Percentiles rank a stretch among this genome's conserved stretches.
These are phyloP conservation scores for Nannochloropsis gaditana DNA, from an alignment of 108 stramenopile species.

Conservation along the genomic window DNA sequence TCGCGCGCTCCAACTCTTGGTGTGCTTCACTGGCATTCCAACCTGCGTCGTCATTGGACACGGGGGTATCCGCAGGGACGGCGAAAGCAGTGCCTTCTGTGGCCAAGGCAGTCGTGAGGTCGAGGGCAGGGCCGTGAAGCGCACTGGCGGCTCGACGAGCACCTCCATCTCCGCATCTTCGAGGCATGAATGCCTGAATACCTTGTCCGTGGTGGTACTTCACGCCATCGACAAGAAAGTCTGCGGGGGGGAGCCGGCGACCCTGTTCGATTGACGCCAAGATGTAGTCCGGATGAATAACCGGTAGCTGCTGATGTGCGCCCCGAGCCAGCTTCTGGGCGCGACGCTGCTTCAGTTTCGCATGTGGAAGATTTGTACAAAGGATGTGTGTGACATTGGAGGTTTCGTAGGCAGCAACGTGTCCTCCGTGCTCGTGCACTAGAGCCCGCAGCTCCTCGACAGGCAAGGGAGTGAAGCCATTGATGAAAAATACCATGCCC, in stretches of 20 bases:
- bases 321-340: slow-evolving; percentile 4
- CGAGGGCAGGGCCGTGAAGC: background rate
- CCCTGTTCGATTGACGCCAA: slow-evolving; percentile 58
- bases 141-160: background rate
- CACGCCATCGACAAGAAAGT: slow-evolving; percentile 62
- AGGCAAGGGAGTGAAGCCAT: slow-evolving; percentile 29
- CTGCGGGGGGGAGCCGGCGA: slow-evolving; percentile 59
- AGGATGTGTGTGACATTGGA: slow-evolving; percentile 45
- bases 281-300: slow-evolving; percentile 66
- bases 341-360: slow-evolving; percentile 35
- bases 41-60: background rate
- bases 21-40: background rate
- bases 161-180: background rate
- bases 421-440: slow-evolving; percentile 30
- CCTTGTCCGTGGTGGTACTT: slow-evolving; percentile 47
- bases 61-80: background rate
- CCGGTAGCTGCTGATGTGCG: slow-evolving; percentile 43
- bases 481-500: slow-evolving; percentile 32
- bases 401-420: slow-evolving; percentile 44
- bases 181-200: slow-evolving; percentile 68
- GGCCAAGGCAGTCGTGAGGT: background rate
- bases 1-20: background rate
- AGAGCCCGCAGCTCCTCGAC: slow-evolving; percentile 29
- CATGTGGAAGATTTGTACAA: slow-evolving; percentile 31
- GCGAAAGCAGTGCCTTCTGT: background rate